Base-by-base conservation (phyloP, 208 protist genomes). In the Trypanosoma congolense region DNA sequence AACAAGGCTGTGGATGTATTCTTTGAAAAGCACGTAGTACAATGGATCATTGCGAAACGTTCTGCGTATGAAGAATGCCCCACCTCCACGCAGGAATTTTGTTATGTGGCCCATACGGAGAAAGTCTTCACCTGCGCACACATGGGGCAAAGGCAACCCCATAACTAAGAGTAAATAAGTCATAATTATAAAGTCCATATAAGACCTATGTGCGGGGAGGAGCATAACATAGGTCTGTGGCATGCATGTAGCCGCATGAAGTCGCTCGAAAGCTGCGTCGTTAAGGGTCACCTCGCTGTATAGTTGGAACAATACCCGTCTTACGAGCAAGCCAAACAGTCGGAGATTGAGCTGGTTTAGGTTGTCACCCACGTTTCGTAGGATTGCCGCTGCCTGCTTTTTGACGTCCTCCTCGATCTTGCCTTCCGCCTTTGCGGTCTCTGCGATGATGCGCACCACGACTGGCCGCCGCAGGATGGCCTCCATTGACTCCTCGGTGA, bases 11-110 rank as follows among this genome's bases (percentile, higher is more conserved):
- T 72, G 68, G 10, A 93, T 64, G 56, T 95, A 96, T 60, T 92
- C 80, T 54, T 61, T 69, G 58, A 95, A 92, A 21, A 95, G 72
- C 12, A 61, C 53, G 25, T 72, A 64, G 60, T 96, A 95, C 16
- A 96, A 65, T 1, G 54, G 59, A 64, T 95, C 88, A 40, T 72
- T 70, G 29, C 76, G 69, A 61, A 96, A 95, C 28, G 70, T 73
- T 38, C 86, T 73, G 33, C 84, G 84, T 69, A 96, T 92, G 50
- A 96, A 96, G 55, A 96, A 92, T n/a, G 86, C 88, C 10, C 88
- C 88, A 54, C 78, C 86, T n/a, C 85, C 82, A 28, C 88, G 76
- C 73, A 95, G 80, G 19, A 95, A 44, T n/a, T 65, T 69, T 1
- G 81, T 52, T 18, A 94, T 42, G 10, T 64, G 43, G 6, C 81